Conservation (phyloP, 1,139 yeast genomes). For the Debaryomycetaceae sp. region DNA sequence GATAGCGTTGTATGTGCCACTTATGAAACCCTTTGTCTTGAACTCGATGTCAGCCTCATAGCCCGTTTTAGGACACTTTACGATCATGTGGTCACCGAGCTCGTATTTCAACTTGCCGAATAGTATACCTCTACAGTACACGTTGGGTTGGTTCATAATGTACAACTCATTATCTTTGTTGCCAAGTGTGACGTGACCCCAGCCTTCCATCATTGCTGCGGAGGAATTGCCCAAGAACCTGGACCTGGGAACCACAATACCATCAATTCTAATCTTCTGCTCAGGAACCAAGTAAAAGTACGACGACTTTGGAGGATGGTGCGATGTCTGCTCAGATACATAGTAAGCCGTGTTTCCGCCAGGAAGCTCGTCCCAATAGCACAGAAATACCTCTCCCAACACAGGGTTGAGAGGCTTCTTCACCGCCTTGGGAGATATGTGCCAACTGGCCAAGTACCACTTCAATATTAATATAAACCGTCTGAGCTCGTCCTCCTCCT, state of each 20-base stretch:
- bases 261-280: conserved; percentile 79
- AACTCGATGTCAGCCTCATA: conserved; percentile 83
- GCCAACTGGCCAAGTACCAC: conserved; percentile 97
- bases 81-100: conserved; percentile 83
- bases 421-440: conserved; percentile 96
- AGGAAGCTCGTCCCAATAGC: conserved; percentile 88
- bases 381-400: conserved; percentile 82
- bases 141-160: conserved; percentile 86
- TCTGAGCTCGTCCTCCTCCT: conserved; percentile 51
- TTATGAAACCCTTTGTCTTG: conserved; percentile 89
- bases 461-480: conserved; percentile 72
- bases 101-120: conserved; percentile 89
- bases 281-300: conserved; percentile 87
- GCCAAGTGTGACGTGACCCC: conserved; percentile 67
- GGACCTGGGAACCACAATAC: conserved; percentile 82
- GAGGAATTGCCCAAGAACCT: conserved; percentile 91
- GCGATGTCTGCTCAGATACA: conserved; percentile 91
- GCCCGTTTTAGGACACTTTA: conserved; percentile 60
- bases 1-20: conserved; percentile 89
- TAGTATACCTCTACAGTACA: conserved; percentile 91
- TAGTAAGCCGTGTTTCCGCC: conserved; percentile 68
- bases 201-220: conserved; percentile 96
- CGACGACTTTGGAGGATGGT: conserved; percentile 97
- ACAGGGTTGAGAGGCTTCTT: conserved; percentile 96
- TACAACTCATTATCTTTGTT: conserved; percentile 66